Percentiles rank a stretch among this genome's conserved stretches.
These are phyloP conservation scores for Parascedosporium putredinis DNA, from an alignment of 2,329 filamentous ascomycete genomes.

Conservation along the genomic window DNA sequence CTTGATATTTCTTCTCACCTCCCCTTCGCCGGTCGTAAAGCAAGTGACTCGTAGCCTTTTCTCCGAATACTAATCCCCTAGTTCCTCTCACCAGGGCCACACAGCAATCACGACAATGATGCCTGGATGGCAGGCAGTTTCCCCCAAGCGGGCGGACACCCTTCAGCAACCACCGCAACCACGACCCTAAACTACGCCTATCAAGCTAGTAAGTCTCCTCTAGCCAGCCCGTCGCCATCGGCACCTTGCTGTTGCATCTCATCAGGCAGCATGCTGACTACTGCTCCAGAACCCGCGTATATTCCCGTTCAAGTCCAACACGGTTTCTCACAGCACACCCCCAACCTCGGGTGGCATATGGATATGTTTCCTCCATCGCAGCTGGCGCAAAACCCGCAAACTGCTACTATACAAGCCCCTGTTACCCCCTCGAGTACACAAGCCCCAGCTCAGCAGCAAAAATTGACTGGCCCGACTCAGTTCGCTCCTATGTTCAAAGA, in stretches of 20 bases:
- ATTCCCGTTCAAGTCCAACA: conserved; percentile 53
- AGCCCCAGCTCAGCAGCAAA: conserved; percentile 31
- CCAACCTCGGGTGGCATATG: conserved; percentile 15
- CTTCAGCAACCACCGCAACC: conserved; percentile 20
- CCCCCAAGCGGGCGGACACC: conserved; percentile 31
- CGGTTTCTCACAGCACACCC: conserved; percentile 36
- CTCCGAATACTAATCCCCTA: conserved; percentile 6
- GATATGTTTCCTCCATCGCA: conserved; percentile 18
- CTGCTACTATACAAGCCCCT: conserved; percentile 19
- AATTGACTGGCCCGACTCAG: conserved; percentile 73
- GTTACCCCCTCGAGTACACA: conserved; percentile 14
- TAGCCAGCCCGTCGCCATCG: no score
- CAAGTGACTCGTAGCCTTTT: not conserved
- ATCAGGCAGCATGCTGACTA: not conserved
- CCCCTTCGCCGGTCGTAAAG: not conserved
- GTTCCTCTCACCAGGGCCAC: not conserved
- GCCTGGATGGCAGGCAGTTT: conserved; percentile 23
- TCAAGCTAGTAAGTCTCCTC: conserved; percentile 24
- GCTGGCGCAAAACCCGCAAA: conserved; percentile 13
- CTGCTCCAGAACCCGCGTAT: conserved; percentile 40
- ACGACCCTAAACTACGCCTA: conserved; percentile 26
- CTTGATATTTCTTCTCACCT: not conserved
- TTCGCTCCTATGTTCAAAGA: conserved; percentile 79
- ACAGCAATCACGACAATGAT: conserved; percentile 19
- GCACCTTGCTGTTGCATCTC: no score